Evolutionary conservation across 768 basidiomycete genomes (phyloP), one percentile per base, ranked within the genome.

Genomic region (Exsudoporus frostii): DNA sequence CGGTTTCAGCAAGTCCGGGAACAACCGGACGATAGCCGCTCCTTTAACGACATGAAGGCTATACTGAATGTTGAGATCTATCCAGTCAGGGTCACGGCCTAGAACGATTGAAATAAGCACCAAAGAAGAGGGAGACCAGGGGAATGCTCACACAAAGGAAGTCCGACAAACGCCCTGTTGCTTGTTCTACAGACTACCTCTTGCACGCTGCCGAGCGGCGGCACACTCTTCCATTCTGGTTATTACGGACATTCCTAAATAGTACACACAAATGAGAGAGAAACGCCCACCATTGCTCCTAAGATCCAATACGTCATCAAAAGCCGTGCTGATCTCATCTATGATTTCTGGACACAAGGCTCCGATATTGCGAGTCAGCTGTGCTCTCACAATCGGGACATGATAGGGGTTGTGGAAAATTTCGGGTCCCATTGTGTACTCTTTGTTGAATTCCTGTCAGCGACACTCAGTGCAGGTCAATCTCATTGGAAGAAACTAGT

Each of bases 271-370:
- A 46, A 5, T 33, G 25, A 11, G 27, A 7, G n/a, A 17, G 14
- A 20, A 5, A 17, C 5, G 9, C 40, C 40, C 37, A 64, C 64
- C 64, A 19, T 62, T 42, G 9, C 29, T 10, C 1, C 1, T 29
- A 29, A 29, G 29, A 29, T 29, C 29, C 10, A 10, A 10, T 29
- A 62, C 56, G 2, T 75, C 76, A 2, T 64, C 58, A 50, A 80
- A 76, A 1, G 81, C 68, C 0, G 58, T 45, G 0, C 58, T 34
- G 19, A 80, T 66, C 55, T 83, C 82, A 25, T 78, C 72, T 7
- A 67, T 67, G 14, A 82, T 56, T 27, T 74, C 71, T 0, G 73
- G 68, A 51, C 78, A 75, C 4, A 72, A 58, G 4, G 51, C 54
- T 1, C 61, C 66, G 11, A 81, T 62, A 43, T 74, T 75, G 5